Evolutionary conservation across 2,329 filamentous ascomycete species (phyloP).

Genomic region (Colletotrichum lentis): DNA sequence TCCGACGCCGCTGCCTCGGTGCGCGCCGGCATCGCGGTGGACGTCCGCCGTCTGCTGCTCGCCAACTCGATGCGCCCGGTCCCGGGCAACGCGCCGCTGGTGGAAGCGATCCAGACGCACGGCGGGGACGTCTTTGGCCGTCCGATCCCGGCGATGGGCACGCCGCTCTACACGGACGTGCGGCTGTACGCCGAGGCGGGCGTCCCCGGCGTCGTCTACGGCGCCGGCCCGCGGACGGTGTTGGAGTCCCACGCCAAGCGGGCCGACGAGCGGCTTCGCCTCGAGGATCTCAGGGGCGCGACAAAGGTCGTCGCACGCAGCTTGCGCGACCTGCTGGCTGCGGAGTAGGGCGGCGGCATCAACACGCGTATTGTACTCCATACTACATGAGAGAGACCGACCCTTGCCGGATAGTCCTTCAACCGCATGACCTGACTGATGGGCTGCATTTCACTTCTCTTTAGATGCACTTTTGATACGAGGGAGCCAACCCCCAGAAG

Average conservation of each 20-base stretch:
- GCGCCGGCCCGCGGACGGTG: conserved; percentile 31
- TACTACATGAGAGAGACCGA: too few relatives aligned
- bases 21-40: conserved; percentile 17
- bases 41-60: conserved; percentile 22
- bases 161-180: conserved; percentile 30
- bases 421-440: too few relatives aligned
- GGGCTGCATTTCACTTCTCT: too few relatives aligned
- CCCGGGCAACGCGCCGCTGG: conserved; percentile 18
- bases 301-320: conserved; percentile 24
- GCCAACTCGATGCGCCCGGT: conserved; percentile 24
- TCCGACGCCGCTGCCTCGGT: conserved; percentile 2
- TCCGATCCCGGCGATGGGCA: conserved; percentile 14
- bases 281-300: conserved; percentile 23
- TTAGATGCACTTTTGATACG: too few relatives aligned
- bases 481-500: too few relatives aligned
- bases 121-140: conserved; percentile 8
- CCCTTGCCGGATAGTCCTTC: too few relatives aligned
- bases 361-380: background rate
- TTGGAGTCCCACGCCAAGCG: conserved; percentile 34
- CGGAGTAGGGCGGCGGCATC: background rate
- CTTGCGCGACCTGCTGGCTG: conserved; percentile 12
- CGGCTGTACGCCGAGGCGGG: conserved; percentile 34
- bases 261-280: conserved; percentile 29
- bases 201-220: conserved; percentile 29
- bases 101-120: conserved; percentile 24